Base-by-base conservation (phyloP, 495 filamentous ascomycete species). In the Lepidopterella palustris region DNA sequence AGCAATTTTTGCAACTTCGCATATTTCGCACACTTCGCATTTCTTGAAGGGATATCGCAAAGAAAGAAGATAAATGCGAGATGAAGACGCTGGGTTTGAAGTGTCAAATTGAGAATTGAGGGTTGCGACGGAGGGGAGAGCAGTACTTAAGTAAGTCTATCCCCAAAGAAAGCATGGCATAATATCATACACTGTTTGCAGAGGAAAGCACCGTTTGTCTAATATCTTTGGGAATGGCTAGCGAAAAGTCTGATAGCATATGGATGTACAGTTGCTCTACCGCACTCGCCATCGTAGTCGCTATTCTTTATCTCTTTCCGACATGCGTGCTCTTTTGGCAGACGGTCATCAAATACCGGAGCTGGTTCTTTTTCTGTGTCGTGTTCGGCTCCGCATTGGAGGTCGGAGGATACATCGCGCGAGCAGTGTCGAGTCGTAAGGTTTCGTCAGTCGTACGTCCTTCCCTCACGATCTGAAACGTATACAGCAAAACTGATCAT, bases 351-450 rank as follows among this genome's bases (percentile, higher is more conserved):
- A 56, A 58, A 32, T 65, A 62, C 49, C 63, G 54, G 26, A 58
- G 53, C 20, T 61, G 53, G 59, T 61, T 61, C 47, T 61, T 65
- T 54, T 31, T 62, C 13, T 62, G 63, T 29, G 63, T 55, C 9
- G 45, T 65, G 29, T 26, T 62, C 47, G 63, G 63, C 10, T 56
- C 53, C 8, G 40, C 29, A 18, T 26, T 63, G 4, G 55, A 63
- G 28, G 61, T 63, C 18, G 62, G 35, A n/a, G 62, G 62, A 3
- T 65, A 65, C 56, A 58, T 57, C 40, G 25, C 45, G 11, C 53
- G 62, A 4, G 53, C 48, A 23, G 57, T 57, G 51, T 61, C 58
- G 9, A 52, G 25, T 15, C 60, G 56, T 13, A 9, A 45, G 11
- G 32, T 58, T 8, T 26, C 45, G 8, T 27, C 53, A 6, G 53